Conservation (phyloP, 345 rosid genomes). For the Eucalyptus polyanthemos region DNA sequence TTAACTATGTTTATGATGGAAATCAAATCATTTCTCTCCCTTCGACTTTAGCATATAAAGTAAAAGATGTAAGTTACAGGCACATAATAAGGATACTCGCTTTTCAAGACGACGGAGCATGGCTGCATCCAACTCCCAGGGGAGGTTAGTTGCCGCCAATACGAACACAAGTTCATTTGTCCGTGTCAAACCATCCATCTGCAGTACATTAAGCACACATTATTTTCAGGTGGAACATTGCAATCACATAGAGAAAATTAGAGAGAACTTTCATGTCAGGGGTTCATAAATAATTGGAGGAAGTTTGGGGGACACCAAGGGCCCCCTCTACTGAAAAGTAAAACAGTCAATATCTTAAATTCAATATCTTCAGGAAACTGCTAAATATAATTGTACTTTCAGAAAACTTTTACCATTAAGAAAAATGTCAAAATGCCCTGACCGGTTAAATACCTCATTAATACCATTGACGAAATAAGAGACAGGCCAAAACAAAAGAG, state of each 20-base stretch:
- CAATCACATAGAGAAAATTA: neutral
- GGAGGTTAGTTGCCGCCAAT: slow-evolving; percentile 96
- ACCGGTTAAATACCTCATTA: neutral
- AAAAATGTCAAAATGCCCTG: neutral
- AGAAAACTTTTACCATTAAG: neutral
- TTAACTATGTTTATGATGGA: neutral
- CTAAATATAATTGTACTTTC: neutral
- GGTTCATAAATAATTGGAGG: neutral
- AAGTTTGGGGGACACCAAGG: neutral
- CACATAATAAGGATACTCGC: slow-evolving; percentile 61
- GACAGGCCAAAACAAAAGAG: neutral
- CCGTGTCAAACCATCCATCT: slow-evolving; percentile 95
- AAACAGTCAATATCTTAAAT: neutral
- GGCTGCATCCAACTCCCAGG: slow-evolving; percentile 98
- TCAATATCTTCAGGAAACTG: neutral
- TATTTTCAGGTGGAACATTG: neutral
- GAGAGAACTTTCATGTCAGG: neutral
- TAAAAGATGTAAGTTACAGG: neutral
- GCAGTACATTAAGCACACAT: slow-evolving; percentile 1
- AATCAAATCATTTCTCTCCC: neutral
- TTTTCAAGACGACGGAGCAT: slow-evolving; percentile 98
- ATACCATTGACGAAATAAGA: neutral
- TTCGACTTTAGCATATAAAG: neutral
- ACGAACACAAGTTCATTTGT: slow-evolving; percentile 91
- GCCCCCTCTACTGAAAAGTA: neutral